Evolutionary conservation across 768 basidiomycete genomes (phyloP).

Genomic region (Mycena albidolilacea): DNA sequence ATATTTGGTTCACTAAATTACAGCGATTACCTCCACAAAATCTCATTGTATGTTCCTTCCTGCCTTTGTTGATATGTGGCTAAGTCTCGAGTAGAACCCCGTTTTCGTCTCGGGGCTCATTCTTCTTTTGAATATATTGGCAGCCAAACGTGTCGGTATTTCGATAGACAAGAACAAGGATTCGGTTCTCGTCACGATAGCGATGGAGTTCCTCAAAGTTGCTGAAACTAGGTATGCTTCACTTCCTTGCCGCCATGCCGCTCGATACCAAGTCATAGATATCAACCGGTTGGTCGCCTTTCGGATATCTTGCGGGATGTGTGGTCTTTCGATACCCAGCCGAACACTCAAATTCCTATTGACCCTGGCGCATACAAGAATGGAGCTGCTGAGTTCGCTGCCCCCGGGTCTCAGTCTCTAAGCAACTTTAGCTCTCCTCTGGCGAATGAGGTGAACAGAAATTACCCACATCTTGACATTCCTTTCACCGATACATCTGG

Average conservation of each 20-base stretch:
- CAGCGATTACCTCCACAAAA: slow-evolving; percentile 14
- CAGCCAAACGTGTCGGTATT: slow-evolving; percentile 11
- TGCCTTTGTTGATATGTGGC: not conserved
- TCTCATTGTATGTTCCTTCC: slow-evolving; percentile 12
- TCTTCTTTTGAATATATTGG: slow-evolving; percentile 13
- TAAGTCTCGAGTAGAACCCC: not conserved
- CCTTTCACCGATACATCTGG: not conserved
- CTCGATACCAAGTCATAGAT: not conserved
- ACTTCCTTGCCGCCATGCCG: slow-evolving; percentile 30
- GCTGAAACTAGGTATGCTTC: slow-evolving; percentile 11
- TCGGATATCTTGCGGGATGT: slow-evolving; percentile 40
- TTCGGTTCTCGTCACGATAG: not conserved
- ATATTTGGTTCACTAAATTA: slow-evolving; percentile 38
- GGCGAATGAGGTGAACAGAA: not conserved
- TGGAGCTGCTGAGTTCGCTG: not conserved
- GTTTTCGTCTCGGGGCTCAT: slow-evolving; percentile 23
- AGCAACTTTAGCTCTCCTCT: not conserved
- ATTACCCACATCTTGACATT: not conserved
- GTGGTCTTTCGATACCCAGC: slow-evolving; percentile 46
- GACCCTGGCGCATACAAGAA: not conserved
- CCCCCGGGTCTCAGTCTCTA: not conserved
- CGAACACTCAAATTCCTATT: not conserved
- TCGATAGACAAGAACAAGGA: slow-evolving; percentile 12
- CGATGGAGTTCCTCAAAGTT: slow-evolving; percentile 6
- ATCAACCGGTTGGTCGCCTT: slow-evolving; percentile 18